Evolutionary conservation across 2,329 filamentous ascomycete genomes (phyloP).

Genomic region (Periglandula ipomoeae): DNA sequence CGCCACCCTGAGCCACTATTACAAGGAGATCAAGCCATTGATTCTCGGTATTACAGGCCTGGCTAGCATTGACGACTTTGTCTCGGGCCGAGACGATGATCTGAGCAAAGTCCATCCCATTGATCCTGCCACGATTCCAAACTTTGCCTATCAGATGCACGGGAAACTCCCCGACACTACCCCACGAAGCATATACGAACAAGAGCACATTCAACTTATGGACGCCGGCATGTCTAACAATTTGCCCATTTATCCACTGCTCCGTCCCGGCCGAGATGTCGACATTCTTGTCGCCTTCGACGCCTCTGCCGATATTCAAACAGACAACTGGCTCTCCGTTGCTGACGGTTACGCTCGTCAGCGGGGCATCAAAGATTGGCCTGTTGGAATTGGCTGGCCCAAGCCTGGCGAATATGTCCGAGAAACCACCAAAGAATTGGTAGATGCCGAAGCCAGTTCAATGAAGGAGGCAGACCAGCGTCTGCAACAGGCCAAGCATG

Average conservation of each 20-base stretch:
- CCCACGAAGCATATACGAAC: constrained; percentile 65
- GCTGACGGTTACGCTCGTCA: constrained; percentile 89
- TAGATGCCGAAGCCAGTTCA: constrained; percentile 52
- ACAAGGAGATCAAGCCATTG: constrained; percentile 82
- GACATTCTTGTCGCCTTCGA: constrained; percentile 92
- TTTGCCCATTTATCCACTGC: constrained; percentile 85
- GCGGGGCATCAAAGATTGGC: constrained; percentile 89
- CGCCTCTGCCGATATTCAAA: constrained; percentile 83
- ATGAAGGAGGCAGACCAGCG: constrained; percentile 53
- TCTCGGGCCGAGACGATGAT: constrained; percentile 74
- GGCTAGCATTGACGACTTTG: constrained; percentile 67
- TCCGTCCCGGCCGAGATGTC: constrained; percentile 78
- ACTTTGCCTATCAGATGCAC: constrained; percentile 77
- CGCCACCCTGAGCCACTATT: constrained; percentile 91
- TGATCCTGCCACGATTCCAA: constrained; percentile 82
- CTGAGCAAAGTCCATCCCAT: constrained; percentile 90
- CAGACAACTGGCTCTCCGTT: constrained; percentile 93
- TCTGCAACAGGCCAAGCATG: constrained; percentile 48
- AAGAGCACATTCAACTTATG: constrained; percentile 74
- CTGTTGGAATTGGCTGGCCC: constrained; percentile 90
- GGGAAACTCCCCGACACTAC: constrained; percentile 64
- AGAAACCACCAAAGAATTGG: constrained; percentile 55
- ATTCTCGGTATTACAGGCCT: constrained; percentile 69
- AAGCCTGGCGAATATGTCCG: constrained; percentile 47
- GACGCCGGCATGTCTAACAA: constrained; percentile 99